Base-by-base conservation (phyloP, 176 grass and related monocot species). In the Oryza glumipatula region DNA sequence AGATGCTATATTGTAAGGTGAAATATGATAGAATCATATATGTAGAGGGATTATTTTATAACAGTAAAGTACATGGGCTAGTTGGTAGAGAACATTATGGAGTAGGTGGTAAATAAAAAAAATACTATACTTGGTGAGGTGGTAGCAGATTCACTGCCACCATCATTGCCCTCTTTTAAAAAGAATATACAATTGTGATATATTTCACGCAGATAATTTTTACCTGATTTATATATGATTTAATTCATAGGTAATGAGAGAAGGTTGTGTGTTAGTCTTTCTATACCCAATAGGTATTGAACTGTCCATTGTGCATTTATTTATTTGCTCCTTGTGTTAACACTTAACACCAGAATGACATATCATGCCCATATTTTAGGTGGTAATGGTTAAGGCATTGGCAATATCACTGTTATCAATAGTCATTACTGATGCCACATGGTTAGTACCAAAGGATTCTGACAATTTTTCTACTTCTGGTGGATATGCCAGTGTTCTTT, bases 191-290 rank as follows among this genome's bases (percentile, higher is more conserved):
- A 41, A 5, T 56, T 54, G 33, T 24, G 33, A 70, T 45, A 13
- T 26, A 36, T 56, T 76, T 11, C 16, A 36, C 16, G 35, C 19
- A 77, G 3, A 43, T 63, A 61, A 23, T 36, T 77, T 77, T 77
- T 41, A 77, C 32, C 52, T 63, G 54, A 44, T 78, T 32, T 47
- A 61, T 35, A 38, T 4, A 22, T 35, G 36, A 17, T 70, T 60
- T 63, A 46, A 79, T 64, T 19, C 46, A 38, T 85, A 68, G 15
- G 5, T 12, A 69, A 19, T 44, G 32, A 9, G 6, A 28, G 15
- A 36, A 61, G 65, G 69, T 58, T 23, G 21, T 68, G 19, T 80
- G 36, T 54, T 73, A 56, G 33, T 12, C 47, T 86, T 38, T 76
- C 4, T 54, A 43, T 13, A 81, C 41, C 11, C 23, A 68, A 58